A percentile compares a stretch with the other conserved stretches of the same genome.
Evolutionary conservation across 2,329 filamentous ascomycete genomes (phyloP).

Genomic region (Ceratocystis lukuohia): DNA sequence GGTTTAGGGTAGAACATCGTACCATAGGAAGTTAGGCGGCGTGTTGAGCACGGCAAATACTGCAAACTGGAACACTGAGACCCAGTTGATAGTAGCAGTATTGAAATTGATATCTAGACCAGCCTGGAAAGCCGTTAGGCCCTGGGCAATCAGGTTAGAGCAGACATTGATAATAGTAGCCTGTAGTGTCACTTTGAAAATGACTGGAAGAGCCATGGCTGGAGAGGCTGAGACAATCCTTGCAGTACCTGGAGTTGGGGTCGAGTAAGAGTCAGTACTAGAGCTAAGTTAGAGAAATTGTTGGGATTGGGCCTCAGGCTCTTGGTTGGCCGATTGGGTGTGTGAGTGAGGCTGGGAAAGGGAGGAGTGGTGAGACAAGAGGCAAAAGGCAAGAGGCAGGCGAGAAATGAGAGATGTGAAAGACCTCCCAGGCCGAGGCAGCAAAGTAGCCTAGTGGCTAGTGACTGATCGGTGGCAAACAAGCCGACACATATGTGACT

Average conservation of each 20-base stretch:
- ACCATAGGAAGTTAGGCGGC: constrained; percentile 77
- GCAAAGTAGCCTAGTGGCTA: too few relatives aligned
- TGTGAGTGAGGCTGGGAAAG: too few relatives aligned
- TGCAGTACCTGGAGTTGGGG: background rate
- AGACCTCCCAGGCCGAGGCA: too few relatives aligned
- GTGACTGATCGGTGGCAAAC: too few relatives aligned
- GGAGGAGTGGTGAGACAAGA: too few relatives aligned
- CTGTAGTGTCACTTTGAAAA: constrained; percentile 50
- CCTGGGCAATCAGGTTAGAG: constrained; percentile 62
- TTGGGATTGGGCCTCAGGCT: too few relatives aligned
- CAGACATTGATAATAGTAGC: constrained; percentile 49
- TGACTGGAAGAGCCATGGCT: constrained; percentile 30
- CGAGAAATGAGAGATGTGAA: too few relatives aligned
- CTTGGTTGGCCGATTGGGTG: too few relatives aligned
- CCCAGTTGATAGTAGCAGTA: constrained; percentile 39
- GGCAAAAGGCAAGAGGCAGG: too few relatives aligned
- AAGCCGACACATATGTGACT: too few relatives aligned
- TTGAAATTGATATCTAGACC: background rate
- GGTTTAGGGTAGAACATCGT: constrained; percentile 12
- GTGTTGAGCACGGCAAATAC: constrained; percentile 59
- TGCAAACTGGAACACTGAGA: constrained; percentile 62
- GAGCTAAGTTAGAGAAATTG: background rate
- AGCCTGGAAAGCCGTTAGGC: constrained; percentile 47
- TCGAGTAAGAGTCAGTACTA: background rate
- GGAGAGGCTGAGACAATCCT: background rate